Base-by-base conservation (phyloP, 2,329 filamentous ascomycete species). In the Xenoacremonium recifei region DNA sequence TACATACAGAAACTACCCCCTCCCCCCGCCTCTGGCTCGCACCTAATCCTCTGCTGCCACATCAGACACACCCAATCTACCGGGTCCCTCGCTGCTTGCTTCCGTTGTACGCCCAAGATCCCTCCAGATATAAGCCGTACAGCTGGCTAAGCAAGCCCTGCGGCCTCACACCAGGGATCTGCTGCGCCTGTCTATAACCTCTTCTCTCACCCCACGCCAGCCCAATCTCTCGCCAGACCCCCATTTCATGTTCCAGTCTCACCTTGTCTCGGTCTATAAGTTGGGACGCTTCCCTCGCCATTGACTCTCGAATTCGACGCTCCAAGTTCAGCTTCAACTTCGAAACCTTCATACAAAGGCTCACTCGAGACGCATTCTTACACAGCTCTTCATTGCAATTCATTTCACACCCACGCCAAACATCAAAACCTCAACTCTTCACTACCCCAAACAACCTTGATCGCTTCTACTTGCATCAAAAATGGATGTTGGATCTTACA, bases 41-140 rank as follows among this genome's bases (percentile, higher is more conserved):
- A 58, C 47, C 54, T 58, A 54, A 55, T 58, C 53, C 42, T 45
- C 34, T 53, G 37, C 51, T 57, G 56, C 56, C 56, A 59, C 56
- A 58, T 59, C 54, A 58, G 7, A 31, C 45, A 40, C 34, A 39
- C 44, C 54, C 44, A 48, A 41, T 38, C 44, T 47, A 30, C 39
- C 50, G 43, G 44, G 34, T 36, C 51, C 40, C 21, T 42, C 39
- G 47, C 45, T 49, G 41, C 39, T 53, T 46, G 44, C 41, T 34
- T 42, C 55, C 39, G 51, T 55, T 44, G 43, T 49, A 50, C 54
- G 35, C 36, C 44, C 46, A 39, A 51, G 49, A 46, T 47, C 44
- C 39, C 42, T 47, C 44, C 27, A 35, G 39, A 51, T 45, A 53
- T 45, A 49, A 37, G 40, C 50, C 50, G 40, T 35, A 40, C 43